Base-by-base conservation (phyloP, 179 eudicot species). In the Actinidia chinensis region DNA sequence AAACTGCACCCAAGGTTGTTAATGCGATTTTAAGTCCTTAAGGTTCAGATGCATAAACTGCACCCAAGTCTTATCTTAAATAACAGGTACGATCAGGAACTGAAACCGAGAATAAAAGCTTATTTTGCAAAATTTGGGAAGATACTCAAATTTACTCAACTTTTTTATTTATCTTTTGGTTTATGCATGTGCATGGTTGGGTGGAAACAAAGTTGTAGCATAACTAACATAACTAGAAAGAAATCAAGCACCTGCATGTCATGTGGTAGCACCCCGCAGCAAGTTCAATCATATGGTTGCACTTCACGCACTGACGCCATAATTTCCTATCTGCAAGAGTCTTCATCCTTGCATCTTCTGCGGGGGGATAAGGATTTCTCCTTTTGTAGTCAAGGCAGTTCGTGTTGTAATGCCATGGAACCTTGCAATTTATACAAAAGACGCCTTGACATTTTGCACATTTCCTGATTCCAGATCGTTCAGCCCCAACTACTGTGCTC, bases 201-300 rank as follows among this genome's bases (percentile, higher is more conserved):
- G 28, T 7, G 1, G 17, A 33, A n/a, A 40, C 51, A 67, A 42
- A 67, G 23, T 67, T 0, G 56, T 8, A 46, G 54, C 47, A 47
- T 40, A 47, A n/a, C n/a, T 20, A 20, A 22, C 2, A 50, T 7
- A 9, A 6, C 33, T 20, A 8, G 40, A 20, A 70, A 70, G 50
- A 59, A 71, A 78, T 59, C 13, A 61, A 14, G 59, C 86, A 91
- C 95, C 90, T 89, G 95, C 95, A 91, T 52, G 80, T 81, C 23
- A 91, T 91, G 77, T 89, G 95, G 85, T 88, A 84, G 87, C 93
- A 91, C 72, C 97, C 97, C 23, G 78, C 79, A 69, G 82, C 89
- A 73, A 91, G 93, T 78, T 91, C 93, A 80, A 91, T 84, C 88
- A 91, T 86, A 76, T 85, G 85, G 66, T 63, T 84, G 84, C 97